Evolutionary conservation across 225 moss, liverwort and hornwort genomes (phyloP), one percentile per base, ranked within the genome.

Genomic region (Lunularia cruciata): DNA sequence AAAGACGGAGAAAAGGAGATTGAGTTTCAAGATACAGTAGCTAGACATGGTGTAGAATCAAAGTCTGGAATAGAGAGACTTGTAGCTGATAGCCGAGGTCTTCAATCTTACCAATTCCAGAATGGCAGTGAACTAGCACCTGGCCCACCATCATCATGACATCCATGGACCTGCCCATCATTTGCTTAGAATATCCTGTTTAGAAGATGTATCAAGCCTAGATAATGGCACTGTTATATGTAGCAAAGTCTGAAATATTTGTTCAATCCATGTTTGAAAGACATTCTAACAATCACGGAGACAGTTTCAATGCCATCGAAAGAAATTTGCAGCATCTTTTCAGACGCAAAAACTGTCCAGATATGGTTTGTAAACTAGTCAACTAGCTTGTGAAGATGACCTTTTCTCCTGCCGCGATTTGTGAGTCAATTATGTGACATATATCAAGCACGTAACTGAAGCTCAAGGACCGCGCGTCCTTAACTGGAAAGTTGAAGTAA

Each of bases 71-170:
- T n/a, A n/a, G n/a, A n/a, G n/a, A n/a, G n/a, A n/a, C n/a, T n/a
- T n/a, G n/a, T n/a, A n/a, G n/a, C n/a, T n/a, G n/a, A n/a, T n/a
- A n/a, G n/a, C n/a, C n/a, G 47, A 47, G 28, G 55, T 55, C 60
- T 22, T 57, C 54, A 67, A 48, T 67, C 83, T 80, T 69, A 90
- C 86, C 88, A 60, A 85, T 47, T 75, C 86, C 80, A 25, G 86
- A 88, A 79, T 91, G 88, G 67, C 85, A 91, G 67, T 87, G 85
- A 39, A 86, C 76, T 57, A 83, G 83, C 59, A 91, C 88, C 78
- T 86, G 65, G 57, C 65, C 63, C 37, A 57, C n/a, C n/a, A 64
- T 66, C 83, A 62, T 30, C 63, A 68, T 57, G 49, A 74, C 65
- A 71, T 82, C 64, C 74, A 77, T 45, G 60, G 74, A 82, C 73